Evolutionary conservation across 352 stramenopile genomes (phyloP), one percentile per base, ranked within the genome.

Genomic region (Pythium aquatile): DNA sequence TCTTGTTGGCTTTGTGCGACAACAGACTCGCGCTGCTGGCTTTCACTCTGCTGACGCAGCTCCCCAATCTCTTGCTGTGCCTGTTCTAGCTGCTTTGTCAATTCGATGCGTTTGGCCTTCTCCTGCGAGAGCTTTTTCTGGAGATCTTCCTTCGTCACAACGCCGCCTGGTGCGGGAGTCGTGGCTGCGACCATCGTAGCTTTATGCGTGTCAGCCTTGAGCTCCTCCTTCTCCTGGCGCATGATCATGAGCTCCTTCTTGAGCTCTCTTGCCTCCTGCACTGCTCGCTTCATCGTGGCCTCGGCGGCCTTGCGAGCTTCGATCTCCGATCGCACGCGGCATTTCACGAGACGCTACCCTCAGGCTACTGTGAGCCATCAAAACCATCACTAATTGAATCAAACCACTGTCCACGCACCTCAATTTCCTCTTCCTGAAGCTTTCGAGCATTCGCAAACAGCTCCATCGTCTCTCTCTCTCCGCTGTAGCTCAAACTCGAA

Each of bases 211-310:
- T 77, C 72, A 17, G 51, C 56, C 42, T 63, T 74, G 14, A 81
- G 66, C 54, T 91, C 79, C 37, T 88, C 80, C 58, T 90, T 91
- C 52, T 92, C 83, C 63, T 90, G 74, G 2, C 83, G 81, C 73
- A 92, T 69, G 47, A 90, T 28, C 48, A 90, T 78, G 14, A 92
- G 72, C 61, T 90, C 83, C 29, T 90, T 90, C 70, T 92, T 92
- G 46, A 92, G 63, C 61, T 92, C 83, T 1, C 79, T 74, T 0
- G 83, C 77, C 52, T 92, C 81, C 14, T 87, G 78, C 29, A 92
- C 81, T 1, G 81, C 83, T 8, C 81, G 79, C 66, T 88, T 91
- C 83, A 88, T 91, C 24, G 79, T 88, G 30, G 69, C 83, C 55
- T 92, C 81, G 1, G 74, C 77, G 1, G 83, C 81, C 61, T 91